These are phyloP conservation scores for Ogataea neopini DNA, from an alignment of 805 yeast species.

Conservation along the genomic window DNA sequence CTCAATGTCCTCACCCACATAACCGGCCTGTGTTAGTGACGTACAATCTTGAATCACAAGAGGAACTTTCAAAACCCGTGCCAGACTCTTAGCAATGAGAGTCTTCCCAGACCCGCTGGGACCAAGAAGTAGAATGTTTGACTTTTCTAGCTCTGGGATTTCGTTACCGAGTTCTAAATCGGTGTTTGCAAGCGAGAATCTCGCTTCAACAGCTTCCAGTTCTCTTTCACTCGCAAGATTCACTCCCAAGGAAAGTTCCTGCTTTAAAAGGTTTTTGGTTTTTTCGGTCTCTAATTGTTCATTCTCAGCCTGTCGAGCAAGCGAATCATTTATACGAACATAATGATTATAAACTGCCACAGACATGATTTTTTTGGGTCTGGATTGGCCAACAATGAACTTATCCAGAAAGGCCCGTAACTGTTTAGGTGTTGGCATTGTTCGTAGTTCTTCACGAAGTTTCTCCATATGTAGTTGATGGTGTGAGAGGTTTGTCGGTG, in stretches of 20 bases:
- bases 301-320: conserved; percentile 10
- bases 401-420: conserved; percentile 48
- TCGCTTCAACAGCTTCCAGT: background rate
- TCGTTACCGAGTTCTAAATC: conserved; percentile 35
- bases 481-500: background rate
- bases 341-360: conserved; percentile 65
- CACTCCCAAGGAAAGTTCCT: conserved; percentile 12
- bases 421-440: conserved; percentile 48
- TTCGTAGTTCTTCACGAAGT: conserved; percentile 14
- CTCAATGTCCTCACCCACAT: conserved; percentile 66
- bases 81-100: conserved; percentile 54
- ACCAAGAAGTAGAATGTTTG: conserved; percentile 56
- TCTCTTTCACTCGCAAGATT: conserved; percentile 8
- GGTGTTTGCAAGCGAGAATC: conserved; percentile 1
- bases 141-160: conserved; percentile 51
- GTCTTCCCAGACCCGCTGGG: conserved; percentile 69
- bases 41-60: conserved; percentile 63
- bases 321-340: conserved; percentile 45
- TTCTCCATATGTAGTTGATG: conserved; percentile 11
- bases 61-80: conserved; percentile 53
- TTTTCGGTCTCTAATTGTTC: conserved; percentile 7
- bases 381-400: conserved; percentile 57
- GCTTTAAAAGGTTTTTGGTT: conserved; percentile 7
- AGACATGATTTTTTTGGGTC: conserved; percentile 56
- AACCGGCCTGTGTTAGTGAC: conserved; percentile 63